Evolutionary conservation across 768 basidiomycete genomes (phyloP).

Genomic region (Candolleomyces efflorescens): DNA sequence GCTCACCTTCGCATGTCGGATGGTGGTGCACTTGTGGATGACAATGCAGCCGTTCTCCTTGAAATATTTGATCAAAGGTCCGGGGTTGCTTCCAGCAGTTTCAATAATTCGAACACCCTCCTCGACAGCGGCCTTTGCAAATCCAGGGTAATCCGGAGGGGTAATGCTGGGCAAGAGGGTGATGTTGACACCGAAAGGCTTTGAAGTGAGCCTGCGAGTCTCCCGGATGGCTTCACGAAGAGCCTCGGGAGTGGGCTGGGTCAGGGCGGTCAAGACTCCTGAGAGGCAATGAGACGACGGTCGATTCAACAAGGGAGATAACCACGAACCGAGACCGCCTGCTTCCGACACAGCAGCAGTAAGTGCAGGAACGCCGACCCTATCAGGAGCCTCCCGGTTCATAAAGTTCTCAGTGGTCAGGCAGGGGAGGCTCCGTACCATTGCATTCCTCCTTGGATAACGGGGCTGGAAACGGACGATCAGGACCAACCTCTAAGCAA

Average conservation of each 20-base stretch:
- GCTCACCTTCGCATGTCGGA: conserved; percentile 76
- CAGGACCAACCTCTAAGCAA: not conserved
- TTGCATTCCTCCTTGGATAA: conserved; percentile 91
- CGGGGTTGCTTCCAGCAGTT: conserved; percentile 89
- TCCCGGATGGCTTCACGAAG: conserved; percentile 77
- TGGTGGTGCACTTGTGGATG: conserved; percentile 87
- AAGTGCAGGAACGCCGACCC: conserved; percentile 77
- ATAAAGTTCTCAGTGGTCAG: not conserved
- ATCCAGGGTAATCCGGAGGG: conserved; percentile 87
- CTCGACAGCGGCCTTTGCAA: conserved; percentile 75
- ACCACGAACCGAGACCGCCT: conserved; percentile 66
- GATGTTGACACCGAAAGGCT: conserved; percentile 83
- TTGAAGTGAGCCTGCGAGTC: conserved; percentile 61
- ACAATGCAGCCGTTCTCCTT: conserved; percentile 76
- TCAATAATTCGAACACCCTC: conserved; percentile 89
- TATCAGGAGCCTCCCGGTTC: conserved; percentile 21
- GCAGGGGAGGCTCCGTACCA: conserved; percentile 43
- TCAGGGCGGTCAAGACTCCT: conserved; percentile 85
- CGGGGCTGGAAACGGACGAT: conserved; percentile 42
- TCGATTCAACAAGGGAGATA: not conserved
- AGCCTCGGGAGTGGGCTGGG: conserved; percentile 81
- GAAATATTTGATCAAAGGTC: conserved; percentile 73
- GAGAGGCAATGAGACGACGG: conserved; percentile 1
- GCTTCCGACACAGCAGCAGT: conserved; percentile 79
- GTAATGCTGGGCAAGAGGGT: conserved; percentile 86